Evolutionary conservation across 305 asterid genomes (phyloP).

Genomic region (Vinca major): DNA sequence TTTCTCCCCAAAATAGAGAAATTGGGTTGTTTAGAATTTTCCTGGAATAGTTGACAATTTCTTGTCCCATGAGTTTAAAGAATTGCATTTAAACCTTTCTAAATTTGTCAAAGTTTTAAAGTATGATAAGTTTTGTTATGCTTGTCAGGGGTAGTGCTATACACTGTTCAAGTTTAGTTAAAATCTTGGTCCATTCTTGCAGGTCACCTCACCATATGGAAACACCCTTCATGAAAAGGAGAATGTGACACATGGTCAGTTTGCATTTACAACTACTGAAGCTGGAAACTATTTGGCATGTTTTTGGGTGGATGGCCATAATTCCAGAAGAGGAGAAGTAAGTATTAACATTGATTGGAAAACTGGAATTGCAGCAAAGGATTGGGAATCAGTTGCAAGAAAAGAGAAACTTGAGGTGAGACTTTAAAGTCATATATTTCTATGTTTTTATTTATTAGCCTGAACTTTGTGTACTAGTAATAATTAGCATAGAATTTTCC

Average conservation of each 20-base stretch:
- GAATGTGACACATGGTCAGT: slow-evolving; percentile 77
- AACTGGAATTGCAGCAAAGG: slow-evolving; percentile 94
- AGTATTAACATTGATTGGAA: slow-evolving; percentile 84
- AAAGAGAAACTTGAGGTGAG: slow-evolving; percentile 91
- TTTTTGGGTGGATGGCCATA: slow-evolving; percentile 59
- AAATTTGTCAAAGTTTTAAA: not conserved
- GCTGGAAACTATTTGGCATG: slow-evolving; percentile 86
- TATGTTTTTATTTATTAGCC: not conserved
- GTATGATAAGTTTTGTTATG: not conserved
- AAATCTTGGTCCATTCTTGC: slow-evolving; percentile 12
- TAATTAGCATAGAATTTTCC: not conserved
- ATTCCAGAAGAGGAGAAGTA: slow-evolving; percentile 42
- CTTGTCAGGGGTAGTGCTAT: not conserved
- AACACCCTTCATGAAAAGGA: slow-evolving; percentile 54
- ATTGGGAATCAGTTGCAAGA: slow-evolving; percentile 94
- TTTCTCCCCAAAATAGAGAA: not conserved
- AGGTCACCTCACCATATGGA: slow-evolving; percentile 91
- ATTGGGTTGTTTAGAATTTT: not conserved
- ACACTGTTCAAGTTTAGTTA: not conserved
- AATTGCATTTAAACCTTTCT: not conserved
- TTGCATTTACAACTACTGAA: slow-evolving; percentile 84
- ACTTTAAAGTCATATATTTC: not conserved
- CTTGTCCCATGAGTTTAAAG: not conserved
- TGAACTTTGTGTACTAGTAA: not conserved
- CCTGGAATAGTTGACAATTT: not conserved